Evolutionary conservation across 108 stramenopile species (phyloP).

Genomic region (Cyclotella sp.): DNA sequence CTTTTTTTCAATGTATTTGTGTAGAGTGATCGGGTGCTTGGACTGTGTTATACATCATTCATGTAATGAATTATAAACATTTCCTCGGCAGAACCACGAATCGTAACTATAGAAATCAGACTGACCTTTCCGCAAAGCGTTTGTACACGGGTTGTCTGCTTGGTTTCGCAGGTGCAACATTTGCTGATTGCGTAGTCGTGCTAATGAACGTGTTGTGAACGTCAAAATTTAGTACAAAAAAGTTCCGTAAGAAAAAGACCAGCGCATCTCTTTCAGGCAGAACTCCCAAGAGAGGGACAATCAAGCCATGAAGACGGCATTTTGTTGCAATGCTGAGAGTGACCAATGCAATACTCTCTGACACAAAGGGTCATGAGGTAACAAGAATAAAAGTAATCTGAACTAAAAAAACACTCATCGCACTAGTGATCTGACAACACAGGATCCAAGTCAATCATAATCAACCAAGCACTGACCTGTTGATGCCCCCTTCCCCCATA

Average conservation of each 20-base stretch:
- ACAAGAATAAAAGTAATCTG: too few relatives aligned
- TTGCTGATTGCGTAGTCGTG: not conserved
- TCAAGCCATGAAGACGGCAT: too few relatives aligned
- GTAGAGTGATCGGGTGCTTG: slow-evolving; percentile 5
- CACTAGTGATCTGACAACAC: not conserved
- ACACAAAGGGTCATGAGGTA: too few relatives aligned
- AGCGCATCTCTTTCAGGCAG: too few relatives aligned
- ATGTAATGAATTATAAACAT: not conserved
- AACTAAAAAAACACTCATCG: too few relatives aligned
- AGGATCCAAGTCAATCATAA: not conserved
- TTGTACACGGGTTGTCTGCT: not conserved
- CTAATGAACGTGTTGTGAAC: not conserved
- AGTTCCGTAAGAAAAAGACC: not conserved
- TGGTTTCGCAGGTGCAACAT: not conserved
- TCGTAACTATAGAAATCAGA: not conserved
- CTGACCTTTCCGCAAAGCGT: not conserved
- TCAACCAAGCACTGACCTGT: not conserved
- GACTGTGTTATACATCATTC: not conserved
- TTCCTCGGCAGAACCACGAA: not conserved
- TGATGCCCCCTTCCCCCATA: slow-evolving; percentile 34
- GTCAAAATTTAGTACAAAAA: not conserved
- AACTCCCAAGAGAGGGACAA: too few relatives aligned
- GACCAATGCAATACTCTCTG: too few relatives aligned
- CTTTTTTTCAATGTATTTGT: slow-evolving; percentile 1
- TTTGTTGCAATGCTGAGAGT: too few relatives aligned